These are phyloP conservation scores for Zymoseptoria passerinii DNA, from an alignment of 2,329 filamentous ascomycete genomes.

Conservation along the genomic window DNA sequence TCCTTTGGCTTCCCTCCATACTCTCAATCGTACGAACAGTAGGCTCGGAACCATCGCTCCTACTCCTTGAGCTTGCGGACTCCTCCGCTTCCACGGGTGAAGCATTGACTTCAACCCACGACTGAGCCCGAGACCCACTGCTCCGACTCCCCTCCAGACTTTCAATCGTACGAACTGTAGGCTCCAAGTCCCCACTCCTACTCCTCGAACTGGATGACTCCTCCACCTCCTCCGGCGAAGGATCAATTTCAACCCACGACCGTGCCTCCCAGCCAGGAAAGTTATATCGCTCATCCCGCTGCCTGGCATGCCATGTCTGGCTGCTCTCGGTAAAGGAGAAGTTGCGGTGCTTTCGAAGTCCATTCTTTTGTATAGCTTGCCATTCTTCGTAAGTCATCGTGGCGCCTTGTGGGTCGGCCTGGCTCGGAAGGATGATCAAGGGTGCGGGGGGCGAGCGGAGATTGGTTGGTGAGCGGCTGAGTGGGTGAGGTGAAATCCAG, in stretches of 20 bases:
- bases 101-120: no score
- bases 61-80: no score
- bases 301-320: constrained; percentile 6
- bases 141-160: constrained; percentile 4
- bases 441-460: constrained; percentile 18
- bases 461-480: constrained; percentile 17
- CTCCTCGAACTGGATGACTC: neutral
- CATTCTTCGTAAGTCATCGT: constrained; percentile 26
- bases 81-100: no score
- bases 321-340: constrained; percentile 18
- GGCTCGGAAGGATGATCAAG: constrained; percentile 16
- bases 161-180: constrained; percentile 1
- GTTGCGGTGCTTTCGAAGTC: constrained; percentile 12
- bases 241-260: constrained; percentile 1
- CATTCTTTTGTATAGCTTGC: constrained; percentile 18
- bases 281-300: constrained; percentile 10
- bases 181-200: neutral
- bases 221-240: neutral
- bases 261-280: constrained; percentile 10
- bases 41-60: no score
- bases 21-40: constrained; percentile 3
- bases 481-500: constrained; percentile 29
- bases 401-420: constrained; percentile 10
- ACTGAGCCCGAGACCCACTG: neutral
- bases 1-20: constrained; percentile 1